Evolutionary conservation across 1,284 basidiomycete genomes (phyloP).

Genomic region (Ceratobasidium sp.): DNA sequence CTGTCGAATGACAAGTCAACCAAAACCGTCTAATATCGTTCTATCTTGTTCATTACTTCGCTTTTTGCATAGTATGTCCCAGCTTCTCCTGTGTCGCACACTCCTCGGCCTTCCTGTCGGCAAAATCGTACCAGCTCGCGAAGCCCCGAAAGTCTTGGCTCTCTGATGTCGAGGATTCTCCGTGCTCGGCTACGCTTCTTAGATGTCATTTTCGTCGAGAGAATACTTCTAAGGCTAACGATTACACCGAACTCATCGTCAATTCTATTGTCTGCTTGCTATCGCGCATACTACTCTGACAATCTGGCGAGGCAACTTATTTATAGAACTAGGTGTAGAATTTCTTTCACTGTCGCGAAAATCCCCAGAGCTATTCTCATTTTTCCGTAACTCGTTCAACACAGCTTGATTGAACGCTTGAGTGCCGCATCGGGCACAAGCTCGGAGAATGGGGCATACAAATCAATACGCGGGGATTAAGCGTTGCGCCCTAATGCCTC

Average conservation of each 20-base stretch:
- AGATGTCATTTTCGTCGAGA: conserved; percentile 6
- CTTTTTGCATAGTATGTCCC: no score
- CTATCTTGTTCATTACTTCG: no score
- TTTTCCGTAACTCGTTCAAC: not conserved
- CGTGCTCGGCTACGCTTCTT: not conserved
- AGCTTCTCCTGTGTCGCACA: conserved; percentile 9
- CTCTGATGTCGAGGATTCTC: conserved; percentile 21
- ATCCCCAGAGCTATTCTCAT: not conserved
- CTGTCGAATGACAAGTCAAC: no score
- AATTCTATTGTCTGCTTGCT: not conserved
- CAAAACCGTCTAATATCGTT: no score
- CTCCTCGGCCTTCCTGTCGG: conserved; percentile 41
- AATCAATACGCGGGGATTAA: conserved; percentile 7
- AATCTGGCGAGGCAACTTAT: not conserved
- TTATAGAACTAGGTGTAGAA: not conserved
- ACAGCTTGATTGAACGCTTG: not conserved
- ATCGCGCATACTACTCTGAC: not conserved
- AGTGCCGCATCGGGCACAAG: conserved; percentile 20
- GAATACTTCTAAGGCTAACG: conserved; percentile 8
- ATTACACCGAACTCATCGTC: not conserved
- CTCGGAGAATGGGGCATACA: conserved; percentile 29
- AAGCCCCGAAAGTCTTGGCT: conserved; percentile 16
- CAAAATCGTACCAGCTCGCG: conserved; percentile 1
- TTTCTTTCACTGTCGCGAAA: not conserved
- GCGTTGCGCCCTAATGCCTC: conserved; percentile 36